Evolutionary conservation across 1,284 basidiomycete genomes (phyloP), one percentile per base, ranked within the genome.

Genomic region (Phellopilus nigrolimitatus): DNA sequence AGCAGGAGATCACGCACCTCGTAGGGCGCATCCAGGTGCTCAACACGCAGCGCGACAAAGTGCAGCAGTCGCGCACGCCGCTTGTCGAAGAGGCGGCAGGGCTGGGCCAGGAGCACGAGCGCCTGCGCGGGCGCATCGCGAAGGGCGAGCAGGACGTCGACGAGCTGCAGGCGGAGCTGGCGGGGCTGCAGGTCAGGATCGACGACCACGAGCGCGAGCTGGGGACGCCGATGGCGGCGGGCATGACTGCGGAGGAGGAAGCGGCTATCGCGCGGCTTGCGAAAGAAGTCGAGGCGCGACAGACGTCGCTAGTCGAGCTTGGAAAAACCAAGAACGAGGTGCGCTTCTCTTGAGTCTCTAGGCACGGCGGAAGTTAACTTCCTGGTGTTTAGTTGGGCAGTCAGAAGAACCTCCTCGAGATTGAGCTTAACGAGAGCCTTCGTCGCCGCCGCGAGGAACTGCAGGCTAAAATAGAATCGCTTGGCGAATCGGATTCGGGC

Each of bases 391-490:
- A 97, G 91, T 69, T 95, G 50, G 84, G 88, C 33, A 79, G 83
- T 19, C 77, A 78, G 57, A 92, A 91, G 67, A 90, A 84, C 62
- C 70, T 84, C 10, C 71, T 97, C 19, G 91, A 97, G 66, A 95
- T 98, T 47, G 95, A 99, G 66, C 74, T 99, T 28, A 91, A 89
- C 57, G 95, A 99, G 64, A 86, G 85, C 58, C 75, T 98, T 13
- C 76, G 83, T 15, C 79, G 94, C 3, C 78, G 86, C 12, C 75
- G 82, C 34, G 85, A 92, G 49, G 92, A 95, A 61, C 64, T 97
- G 2, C 79, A 82, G 36, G 68, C 71, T 34, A 88, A 88, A 62
- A 71, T 98, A 12, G 94, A 97, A 57, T 70, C 77, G 43, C 70
- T 88, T 15, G 88, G 78, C 42, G 85, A 83, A 48, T 72, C 75